These are phyloP conservation scores for Nematocida ausubeli DNA, from an alignment of 371 early-diverging fungal genomes.

Conservation along the genomic window DNA sequence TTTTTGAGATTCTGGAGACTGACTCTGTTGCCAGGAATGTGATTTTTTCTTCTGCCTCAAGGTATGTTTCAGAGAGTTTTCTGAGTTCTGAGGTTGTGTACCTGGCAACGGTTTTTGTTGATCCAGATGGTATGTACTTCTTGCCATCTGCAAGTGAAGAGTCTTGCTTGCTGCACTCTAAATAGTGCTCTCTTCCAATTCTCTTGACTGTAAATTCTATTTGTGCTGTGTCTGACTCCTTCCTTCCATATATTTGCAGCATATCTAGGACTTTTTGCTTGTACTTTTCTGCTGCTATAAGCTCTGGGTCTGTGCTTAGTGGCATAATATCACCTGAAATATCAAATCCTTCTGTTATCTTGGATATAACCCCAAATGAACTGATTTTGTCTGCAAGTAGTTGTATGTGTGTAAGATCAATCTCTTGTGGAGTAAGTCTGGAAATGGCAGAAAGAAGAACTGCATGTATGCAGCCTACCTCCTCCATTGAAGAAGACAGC, in stretches of 20 bases:
- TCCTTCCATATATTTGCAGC: constrained; percentile 54
- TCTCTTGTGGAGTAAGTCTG: neutral
- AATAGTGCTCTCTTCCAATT: constrained; percentile 50
- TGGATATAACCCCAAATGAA: neutral
- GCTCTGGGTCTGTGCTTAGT: constrained; percentile 51
- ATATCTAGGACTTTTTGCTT: constrained; percentile 42
- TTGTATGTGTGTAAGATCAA: neutral
- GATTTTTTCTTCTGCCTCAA: constrained; percentile 78
- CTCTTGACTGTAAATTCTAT: constrained; percentile 21
- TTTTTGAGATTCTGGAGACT: constrained; percentile 20
- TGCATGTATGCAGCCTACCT: neutral
- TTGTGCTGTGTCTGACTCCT: constrained; percentile 21
- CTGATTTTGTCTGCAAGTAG: neutral
- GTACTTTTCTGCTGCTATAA: constrained; percentile 28
- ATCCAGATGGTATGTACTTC: constrained; percentile 74
- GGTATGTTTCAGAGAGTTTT: constrained; percentile 71
- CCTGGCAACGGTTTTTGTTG: constrained; percentile 72
- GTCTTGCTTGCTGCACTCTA: neutral
- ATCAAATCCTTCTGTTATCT: constrained; percentile 30
- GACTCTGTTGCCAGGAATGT: constrained; percentile 2
- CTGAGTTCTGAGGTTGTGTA: constrained; percentile 76
- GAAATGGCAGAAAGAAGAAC: neutral
- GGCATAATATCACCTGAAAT: constrained; percentile 55
- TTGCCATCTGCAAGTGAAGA: neutral
- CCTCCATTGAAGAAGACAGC: neutral